These are phyloP conservation scores for Rhynchosporium secalis DNA, from an alignment of 2,329 filamentous ascomycete genomes.

Conservation along the genomic window DNA sequence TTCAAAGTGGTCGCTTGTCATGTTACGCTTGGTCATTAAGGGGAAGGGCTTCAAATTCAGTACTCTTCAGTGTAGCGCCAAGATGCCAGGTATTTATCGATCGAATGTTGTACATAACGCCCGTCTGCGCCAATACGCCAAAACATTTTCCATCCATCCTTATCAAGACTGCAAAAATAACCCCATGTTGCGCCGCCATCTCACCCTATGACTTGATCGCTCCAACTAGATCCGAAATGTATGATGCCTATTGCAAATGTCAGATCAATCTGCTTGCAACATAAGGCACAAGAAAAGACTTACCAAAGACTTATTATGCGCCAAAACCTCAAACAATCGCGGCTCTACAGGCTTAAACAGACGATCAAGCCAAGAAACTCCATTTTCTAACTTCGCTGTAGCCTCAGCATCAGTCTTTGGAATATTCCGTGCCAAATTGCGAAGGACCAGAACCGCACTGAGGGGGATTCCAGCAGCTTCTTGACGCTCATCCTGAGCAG, in stretches of 20 bases:
- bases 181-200: background rate
- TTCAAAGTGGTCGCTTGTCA: background rate
- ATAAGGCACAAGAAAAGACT: constrained; percentile 28
- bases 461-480: constrained; percentile 78
- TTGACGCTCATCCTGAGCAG: constrained; percentile 53
- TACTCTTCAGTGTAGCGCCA: background rate
- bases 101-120: background rate
- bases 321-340: constrained; percentile 67
- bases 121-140: constrained; percentile 3
- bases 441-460: constrained; percentile 72
- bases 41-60: background rate
- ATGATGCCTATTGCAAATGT: constrained; percentile 13
- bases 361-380: constrained; percentile 63
- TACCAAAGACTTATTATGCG: constrained; percentile 65
- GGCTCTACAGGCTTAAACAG: constrained; percentile 66
- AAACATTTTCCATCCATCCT: background rate
- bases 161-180: background rate
- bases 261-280: background rate
- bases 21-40: background rate
- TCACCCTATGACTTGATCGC: constrained; percentile 23
- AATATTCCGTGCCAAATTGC: constrained; percentile 73
- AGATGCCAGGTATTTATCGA: constrained; percentile 8
- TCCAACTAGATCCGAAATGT: constrained; percentile 26
- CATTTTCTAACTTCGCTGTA: constrained; percentile 50
- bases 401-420: constrained; percentile 60